These are phyloP conservation scores for Marasmius fiardii DNA, from an alignment of 1,284 basidiomycete species.

Conservation along the genomic window DNA sequence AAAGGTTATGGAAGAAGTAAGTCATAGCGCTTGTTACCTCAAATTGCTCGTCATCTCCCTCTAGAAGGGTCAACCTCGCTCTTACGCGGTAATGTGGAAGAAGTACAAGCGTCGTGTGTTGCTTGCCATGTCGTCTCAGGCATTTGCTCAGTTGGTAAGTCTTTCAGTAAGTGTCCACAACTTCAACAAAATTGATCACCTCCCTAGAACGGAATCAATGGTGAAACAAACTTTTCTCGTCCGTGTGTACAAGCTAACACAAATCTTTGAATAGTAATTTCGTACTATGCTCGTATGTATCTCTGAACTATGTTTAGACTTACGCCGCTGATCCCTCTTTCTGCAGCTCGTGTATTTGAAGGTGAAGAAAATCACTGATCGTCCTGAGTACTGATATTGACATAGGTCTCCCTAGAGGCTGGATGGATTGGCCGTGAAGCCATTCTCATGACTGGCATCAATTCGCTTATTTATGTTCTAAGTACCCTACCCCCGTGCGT, in stretches of 20 bases:
- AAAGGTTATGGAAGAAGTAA: conserved; percentile 78
- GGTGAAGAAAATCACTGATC: conserved; percentile 37
- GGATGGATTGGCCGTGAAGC: conserved; percentile 98
- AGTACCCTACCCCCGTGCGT: conserved; percentile 81
- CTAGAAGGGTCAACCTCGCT: conserved; percentile 79
- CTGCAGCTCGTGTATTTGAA: conserved; percentile 77
- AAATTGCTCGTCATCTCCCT: conserved; percentile 10
- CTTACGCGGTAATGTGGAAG: conserved; percentile 85
- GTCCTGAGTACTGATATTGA: background rate
- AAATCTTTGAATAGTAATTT: conserved; percentile 62
- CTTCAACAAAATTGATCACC: conserved; percentile 4
- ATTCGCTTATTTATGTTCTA: conserved; percentile 83
- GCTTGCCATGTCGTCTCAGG: conserved; percentile 97
- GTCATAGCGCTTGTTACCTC: conserved; percentile 20
- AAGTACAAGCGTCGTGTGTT: conserved; percentile 87
- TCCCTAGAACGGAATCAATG: conserved; percentile 83
- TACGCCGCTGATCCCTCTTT: conserved; percentile 10
- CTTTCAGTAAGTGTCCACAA: background rate
- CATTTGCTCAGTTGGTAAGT: conserved; percentile 89
- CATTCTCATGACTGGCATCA: conserved; percentile 96
- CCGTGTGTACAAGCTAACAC: conserved; percentile 8
- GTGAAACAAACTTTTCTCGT: conserved; percentile 34
- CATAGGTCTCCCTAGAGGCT: conserved; percentile 56
- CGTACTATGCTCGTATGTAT: conserved; percentile 87
- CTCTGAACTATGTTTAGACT: conserved; percentile 10